Evolutionary conservation across 2,329 filamentous ascomycete species (phyloP).

Genomic region (Exophiala aquamarina): DNA sequence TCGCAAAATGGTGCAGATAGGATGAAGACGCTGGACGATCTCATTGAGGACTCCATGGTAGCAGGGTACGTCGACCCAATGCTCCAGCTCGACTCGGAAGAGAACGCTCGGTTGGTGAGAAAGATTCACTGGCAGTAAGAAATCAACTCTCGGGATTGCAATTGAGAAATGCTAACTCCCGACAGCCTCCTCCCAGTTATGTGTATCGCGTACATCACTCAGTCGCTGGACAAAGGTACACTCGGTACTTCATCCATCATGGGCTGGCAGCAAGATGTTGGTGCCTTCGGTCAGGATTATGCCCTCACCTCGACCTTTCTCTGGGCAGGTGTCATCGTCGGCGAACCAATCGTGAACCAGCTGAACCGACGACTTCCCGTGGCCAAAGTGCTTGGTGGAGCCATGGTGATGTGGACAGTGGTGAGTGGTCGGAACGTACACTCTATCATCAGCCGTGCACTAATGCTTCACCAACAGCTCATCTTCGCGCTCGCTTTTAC

Average conservation of each 20-base stretch:
- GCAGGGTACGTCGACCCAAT: too few relatives aligned
- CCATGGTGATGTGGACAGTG: constrained; percentile 61
- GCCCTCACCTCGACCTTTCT: constrained; percentile 48
- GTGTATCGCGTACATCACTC: constrained; percentile 50
- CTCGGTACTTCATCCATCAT: constrained; percentile 52
- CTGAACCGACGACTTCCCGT: too few relatives aligned
- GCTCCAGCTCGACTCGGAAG: too few relatives aligned
- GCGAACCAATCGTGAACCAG: too few relatives aligned
- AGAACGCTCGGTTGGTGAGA: too few relatives aligned
- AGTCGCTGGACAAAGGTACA: constrained; percentile 29
- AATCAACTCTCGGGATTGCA: too few relatives aligned
- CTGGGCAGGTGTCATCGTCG: constrained; percentile 38
- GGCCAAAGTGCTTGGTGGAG: too few relatives aligned
- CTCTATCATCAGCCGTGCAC: constrained; percentile 42
- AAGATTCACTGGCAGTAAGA: too few relatives aligned
- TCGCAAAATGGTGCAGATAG: too few relatives aligned
- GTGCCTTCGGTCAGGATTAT: constrained; percentile 46
- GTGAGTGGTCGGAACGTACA: constrained; percentile 64
- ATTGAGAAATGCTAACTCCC: too few relatives aligned
- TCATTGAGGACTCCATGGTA: too few relatives aligned
- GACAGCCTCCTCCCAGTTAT: constrained; percentile 62
- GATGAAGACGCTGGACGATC: too few relatives aligned
- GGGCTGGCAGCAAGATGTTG: constrained; percentile 22
- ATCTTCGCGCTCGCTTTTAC: constrained; percentile 49
- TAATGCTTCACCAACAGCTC: constrained; percentile 49